These are phyloP conservation scores for Meyerozyma elateridarum DNA, from an alignment of 1,139 yeast species.

Conservation along the genomic window DNA sequence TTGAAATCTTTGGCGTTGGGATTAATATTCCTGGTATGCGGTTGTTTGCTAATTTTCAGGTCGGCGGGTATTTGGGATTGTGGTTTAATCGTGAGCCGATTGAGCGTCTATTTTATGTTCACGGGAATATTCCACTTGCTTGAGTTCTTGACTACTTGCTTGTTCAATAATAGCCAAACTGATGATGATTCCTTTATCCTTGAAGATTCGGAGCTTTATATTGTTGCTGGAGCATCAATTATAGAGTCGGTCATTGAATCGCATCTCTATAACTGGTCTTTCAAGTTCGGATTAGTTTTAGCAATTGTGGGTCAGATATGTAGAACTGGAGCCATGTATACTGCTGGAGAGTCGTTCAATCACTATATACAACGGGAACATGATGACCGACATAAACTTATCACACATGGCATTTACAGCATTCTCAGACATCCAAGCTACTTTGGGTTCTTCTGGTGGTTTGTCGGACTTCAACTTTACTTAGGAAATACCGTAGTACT, in stretches of 20 bases:
- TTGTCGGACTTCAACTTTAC: constrained; percentile 74
- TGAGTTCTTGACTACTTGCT: constrained; percentile 77
- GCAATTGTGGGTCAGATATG: constrained; percentile 57
- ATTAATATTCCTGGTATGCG: constrained; percentile 14
- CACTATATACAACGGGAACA: constrained; percentile 60
- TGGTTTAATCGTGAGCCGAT: constrained; percentile 5
- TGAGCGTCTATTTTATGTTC: constrained; percentile 43
- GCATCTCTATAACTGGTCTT: constrained; percentile 3
- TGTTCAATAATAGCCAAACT: constrained; percentile 61
- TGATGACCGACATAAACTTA: constrained; percentile 54
- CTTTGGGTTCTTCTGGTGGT: constrained; percentile 92
- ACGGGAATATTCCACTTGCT: constrained; percentile 68
- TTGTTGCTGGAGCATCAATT: constrained; percentile 48
- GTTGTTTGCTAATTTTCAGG: constrained; percentile 1
- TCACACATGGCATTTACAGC: constrained; percentile 69
- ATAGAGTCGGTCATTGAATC: constrained; percentile 18
- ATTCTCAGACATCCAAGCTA: constrained; percentile 82
- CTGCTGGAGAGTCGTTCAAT: constrained; percentile 84
- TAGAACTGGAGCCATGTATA: constrained; percentile 77
- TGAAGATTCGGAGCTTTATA: constrained; percentile 63
- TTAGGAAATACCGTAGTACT: constrained; percentile 53
- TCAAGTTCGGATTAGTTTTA: constrained; percentile 41
- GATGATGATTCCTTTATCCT: constrained; percentile 74
- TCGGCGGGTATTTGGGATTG: not conserved
- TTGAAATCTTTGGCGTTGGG: constrained; percentile 33